Percentiles rank a stretch among this genome's conserved stretches.
phyloP scores from a whole-genome alignment of 495 filamentous ascomycete genomes.

The Cenococcum geophilum region DNA sequence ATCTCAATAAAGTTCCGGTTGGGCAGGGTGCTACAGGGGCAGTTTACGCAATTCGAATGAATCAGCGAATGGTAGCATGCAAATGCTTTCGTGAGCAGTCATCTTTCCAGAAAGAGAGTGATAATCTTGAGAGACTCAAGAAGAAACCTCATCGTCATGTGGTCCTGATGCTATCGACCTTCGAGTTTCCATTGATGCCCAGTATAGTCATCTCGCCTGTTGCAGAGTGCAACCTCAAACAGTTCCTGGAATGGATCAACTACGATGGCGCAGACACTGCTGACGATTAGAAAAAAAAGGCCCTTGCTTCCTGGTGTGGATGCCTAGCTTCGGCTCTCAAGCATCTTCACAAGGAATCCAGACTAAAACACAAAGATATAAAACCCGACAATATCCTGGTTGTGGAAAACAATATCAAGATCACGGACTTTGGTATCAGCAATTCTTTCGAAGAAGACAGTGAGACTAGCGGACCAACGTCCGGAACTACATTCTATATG shows the following conservation, averaged over 20 bases:
- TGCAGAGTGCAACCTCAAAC: not conserved
- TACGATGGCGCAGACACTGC: not conserved
- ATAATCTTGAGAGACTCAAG: too few relatives aligned
- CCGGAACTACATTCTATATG: not conserved
- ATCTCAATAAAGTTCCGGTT: too few relatives aligned
- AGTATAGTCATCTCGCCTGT: not conserved
- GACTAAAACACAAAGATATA: slow-evolving; percentile 2
- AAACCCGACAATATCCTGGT: slow-evolving; percentile 1
- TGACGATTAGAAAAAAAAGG: not conserved
- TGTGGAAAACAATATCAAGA: not conserved
- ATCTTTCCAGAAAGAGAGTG: too few relatives aligned
- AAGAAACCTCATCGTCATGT: too few relatives aligned
- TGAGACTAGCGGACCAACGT: not conserved
- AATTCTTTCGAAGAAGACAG: slow-evolving; percentile 2
- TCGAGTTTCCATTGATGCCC: too few relatives aligned
- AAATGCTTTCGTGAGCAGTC: too few relatives aligned
- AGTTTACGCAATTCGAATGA: too few relatives aligned
- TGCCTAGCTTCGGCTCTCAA: not conserved
- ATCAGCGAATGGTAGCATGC: too few relatives aligned
- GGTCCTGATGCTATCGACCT: too few relatives aligned
- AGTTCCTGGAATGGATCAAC: not conserved
- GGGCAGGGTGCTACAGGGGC: too few relatives aligned
- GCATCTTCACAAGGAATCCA: not conserved
- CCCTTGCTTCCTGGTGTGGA: not conserved
- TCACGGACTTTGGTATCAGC: not conserved